Conservation (phyloP, 148 eudicot species). For the Chenopodium berlandieri region DNA sequence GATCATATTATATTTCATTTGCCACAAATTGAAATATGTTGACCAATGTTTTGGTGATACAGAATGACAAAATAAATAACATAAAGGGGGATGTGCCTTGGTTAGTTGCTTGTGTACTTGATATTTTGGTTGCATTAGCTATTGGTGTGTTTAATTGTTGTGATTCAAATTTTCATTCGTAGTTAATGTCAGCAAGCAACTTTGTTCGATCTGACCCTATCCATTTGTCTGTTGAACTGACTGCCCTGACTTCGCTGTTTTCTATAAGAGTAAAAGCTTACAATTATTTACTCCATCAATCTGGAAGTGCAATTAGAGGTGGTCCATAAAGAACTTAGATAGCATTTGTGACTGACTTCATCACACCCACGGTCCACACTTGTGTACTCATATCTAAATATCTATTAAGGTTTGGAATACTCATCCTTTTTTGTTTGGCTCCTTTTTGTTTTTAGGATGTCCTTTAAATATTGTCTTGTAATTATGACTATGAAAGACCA, state of each 20-base stretch:
- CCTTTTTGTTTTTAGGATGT: too few relatives aligned
- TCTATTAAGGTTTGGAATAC: too few relatives aligned
- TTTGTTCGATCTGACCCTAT: not conserved
- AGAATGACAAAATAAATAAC: not conserved
- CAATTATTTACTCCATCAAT: not conserved
- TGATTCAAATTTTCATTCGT: not conserved
- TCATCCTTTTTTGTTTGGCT: too few relatives aligned
- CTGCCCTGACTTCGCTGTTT: not conserved
- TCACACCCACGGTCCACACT: not conserved
- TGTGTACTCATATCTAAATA: not conserved
- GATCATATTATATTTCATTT: not conserved
- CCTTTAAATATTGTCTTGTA: too few relatives aligned
- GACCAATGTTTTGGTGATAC: slow-evolving; percentile 5
- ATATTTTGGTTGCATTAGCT: slow-evolving; percentile 8
- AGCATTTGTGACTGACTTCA: not conserved
- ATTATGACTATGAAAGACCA: too few relatives aligned
- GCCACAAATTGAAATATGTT: slow-evolving; percentile 12
- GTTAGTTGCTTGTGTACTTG: slow-evolving; percentile 1
- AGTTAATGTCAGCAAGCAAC: not conserved
- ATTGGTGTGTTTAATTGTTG: not conserved
- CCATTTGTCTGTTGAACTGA: not conserved
- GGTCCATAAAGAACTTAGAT: not conserved
- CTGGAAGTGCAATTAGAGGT: not conserved
- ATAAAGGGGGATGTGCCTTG: not conserved
- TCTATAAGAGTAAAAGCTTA: not conserved